Base-by-base conservation (phyloP, 306 rosid species). In the Elaeagnus macrophylla region DNA sequence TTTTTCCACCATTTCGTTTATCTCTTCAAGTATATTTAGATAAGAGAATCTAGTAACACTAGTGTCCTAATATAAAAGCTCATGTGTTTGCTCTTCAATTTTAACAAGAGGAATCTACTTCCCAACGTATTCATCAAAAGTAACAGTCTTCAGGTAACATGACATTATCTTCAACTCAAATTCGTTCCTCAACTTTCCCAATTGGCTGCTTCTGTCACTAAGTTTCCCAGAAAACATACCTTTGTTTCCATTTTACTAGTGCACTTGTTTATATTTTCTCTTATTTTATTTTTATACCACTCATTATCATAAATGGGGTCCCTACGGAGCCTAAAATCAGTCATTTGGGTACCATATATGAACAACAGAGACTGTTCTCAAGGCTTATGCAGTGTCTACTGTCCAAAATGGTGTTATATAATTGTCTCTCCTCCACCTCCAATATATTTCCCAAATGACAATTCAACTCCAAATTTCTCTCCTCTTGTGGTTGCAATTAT, bases 321-420 rank as follows among this genome's bases (percentile, higher is more conserved):
- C 47, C 61, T 78, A 43, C 88, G 72, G 9, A 84, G 77, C 57
- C 93, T 89, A 19, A 80, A 73, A 78, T 59, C 78, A 45, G 4
- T 25, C 32, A 25, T 5, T 25, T 82, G 81, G 96, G 65, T 80
- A 49, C 96, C 99, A 57, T 87, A 82, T 19, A 74, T 77, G 69
- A 78, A 60, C 76, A 76, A 38, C 75, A 84, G 79, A 75, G 99
- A 91, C 52, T 91, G 99, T 53, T 78, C 95, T 16, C 83, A 80
- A 80, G 96, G 95, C 47, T 78, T 84, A 56, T 91, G 96, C 14
- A 91, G 89, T 68, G 14, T 71, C 8, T 75, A 75, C 57, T 91
- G 99, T 49, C 99, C 96, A 20, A 93, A 91, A 10, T 84, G 99
- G 96, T 91, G 99, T 64, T 76, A 82, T 72, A 67, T 64, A 54